Conservation (phyloP, 2,329 filamentous ascomycete species). For the Colletotrichum siamense region DNA sequence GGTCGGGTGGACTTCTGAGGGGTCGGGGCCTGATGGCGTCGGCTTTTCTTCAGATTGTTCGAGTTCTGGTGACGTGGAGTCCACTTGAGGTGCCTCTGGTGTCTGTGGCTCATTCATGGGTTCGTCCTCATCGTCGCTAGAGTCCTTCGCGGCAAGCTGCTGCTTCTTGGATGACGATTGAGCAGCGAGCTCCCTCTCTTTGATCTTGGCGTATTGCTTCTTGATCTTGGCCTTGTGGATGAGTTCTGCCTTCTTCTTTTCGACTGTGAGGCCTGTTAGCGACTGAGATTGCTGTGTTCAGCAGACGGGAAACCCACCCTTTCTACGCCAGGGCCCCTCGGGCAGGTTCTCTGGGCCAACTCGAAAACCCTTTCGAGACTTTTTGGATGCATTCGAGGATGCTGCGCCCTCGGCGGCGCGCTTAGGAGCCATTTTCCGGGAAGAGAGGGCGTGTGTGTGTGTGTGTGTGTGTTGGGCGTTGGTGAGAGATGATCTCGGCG, state of each 20-base stretch:
- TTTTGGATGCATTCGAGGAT: constrained; percentile 45
- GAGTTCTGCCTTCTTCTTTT: constrained; percentile 87
- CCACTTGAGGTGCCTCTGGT: constrained; percentile 29
- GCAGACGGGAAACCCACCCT: constrained; percentile 49
- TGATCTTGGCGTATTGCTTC: constrained; percentile 90
- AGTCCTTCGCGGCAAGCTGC: constrained; percentile 16
- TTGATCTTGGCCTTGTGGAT: constrained; percentile 94
- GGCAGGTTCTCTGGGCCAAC: constrained; percentile 91
- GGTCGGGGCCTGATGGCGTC: constrained; percentile 2
- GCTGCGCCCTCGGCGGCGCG: constrained; percentile 50
- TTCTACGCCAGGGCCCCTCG: constrained; percentile 86
- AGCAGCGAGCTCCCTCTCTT: constrained; percentile 58
- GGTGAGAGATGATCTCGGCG: background rate
- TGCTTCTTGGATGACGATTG: constrained; percentile 19
- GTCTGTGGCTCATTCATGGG: background rate
- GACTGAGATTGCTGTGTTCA: background rate
- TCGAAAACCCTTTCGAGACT: constrained; percentile 74
- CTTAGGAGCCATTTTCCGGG: constrained; percentile 61
- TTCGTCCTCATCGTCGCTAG: constrained; percentile 24
- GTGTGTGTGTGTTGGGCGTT: background rate
- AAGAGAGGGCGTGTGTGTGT: background rate
- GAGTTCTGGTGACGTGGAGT: background rate
- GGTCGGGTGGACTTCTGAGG: constrained; percentile 42
- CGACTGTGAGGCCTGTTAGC: constrained; percentile 54
- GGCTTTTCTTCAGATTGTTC: background rate